Evolutionary conservation across 2,329 filamentous ascomycete genomes (phyloP), one percentile per base, ranked within the genome.

Genomic region (Trichoderma simmonsii): DNA sequence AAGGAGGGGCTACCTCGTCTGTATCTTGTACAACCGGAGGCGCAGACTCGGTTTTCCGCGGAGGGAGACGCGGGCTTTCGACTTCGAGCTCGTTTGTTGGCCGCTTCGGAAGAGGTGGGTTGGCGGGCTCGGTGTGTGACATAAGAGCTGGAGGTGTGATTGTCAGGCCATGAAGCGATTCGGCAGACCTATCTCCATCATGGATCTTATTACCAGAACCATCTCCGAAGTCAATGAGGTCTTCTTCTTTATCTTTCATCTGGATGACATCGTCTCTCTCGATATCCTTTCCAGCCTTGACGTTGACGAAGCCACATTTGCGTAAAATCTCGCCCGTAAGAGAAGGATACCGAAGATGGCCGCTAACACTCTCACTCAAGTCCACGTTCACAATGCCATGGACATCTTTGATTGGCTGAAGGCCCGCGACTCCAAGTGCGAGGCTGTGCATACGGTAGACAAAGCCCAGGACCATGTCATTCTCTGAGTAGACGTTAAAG

Each of bases 391-490:
- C 80, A 78, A 96, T 86, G 3, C 91, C 91, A 6, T 88, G 86
- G 18, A 95, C 88, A 9, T 86, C 87, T 71, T 89, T 77, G 28
- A 97, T 88, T 36, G 89, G 86, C 79, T 97, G 92, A 1, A 98
- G 83, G 0, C 95, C 95, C 0, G 94, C 94, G 56, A 97, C 89
- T 4, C 95, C 95, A 54, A 93, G 87, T 74, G 96, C 92, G 32
- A 97, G 88, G 72, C 91, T 94, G 54, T 92, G 94, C 3, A 93
- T 91, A 59, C 95, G 90, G 80, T 98, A 97, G 21, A 97, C 84
- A 79, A 97, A 95, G 1, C 90, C 94, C 1, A 98, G 89, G 36
- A 98, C 90, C 77, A 93, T 93, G 81, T 98, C 95, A 73, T 96
- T 95, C 67, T 91, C 90, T 2, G 93, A 95, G 81, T 92, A 97